Evolutionary conservation across 1,139 yeast genomes (phyloP).

Genomic region (Trichomonascaceae sp.): DNA sequence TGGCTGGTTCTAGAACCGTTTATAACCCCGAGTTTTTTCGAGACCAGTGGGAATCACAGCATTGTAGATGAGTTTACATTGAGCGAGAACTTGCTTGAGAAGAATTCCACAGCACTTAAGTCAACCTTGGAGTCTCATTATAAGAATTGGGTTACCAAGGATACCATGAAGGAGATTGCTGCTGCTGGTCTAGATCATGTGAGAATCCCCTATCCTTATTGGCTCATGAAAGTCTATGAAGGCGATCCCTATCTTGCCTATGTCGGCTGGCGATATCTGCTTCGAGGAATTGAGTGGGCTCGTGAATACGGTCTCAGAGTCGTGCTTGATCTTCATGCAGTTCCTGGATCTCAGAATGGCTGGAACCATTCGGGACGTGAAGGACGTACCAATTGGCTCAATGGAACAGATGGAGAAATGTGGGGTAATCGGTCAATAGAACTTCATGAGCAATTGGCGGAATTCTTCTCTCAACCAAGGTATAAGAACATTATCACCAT

Average conservation of each 20-base stretch:
- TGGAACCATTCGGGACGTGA: conserved; percentile 85
- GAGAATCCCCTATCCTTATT: conserved; percentile 85
- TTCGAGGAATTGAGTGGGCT: conserved; percentile 73
- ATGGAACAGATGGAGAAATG: conserved; percentile 32
- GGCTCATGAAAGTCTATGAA: conserved; percentile 66
- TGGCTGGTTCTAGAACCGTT: conserved; percentile 84
- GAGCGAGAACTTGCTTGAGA: conserved; percentile 39
- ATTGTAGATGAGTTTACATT: conserved; percentile 34
- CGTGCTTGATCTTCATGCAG: conserved; percentile 86
- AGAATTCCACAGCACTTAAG: conserved; percentile 25
- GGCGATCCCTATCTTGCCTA: conserved; percentile 69
- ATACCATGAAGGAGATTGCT: conserved; percentile 58
- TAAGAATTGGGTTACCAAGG: conserved; percentile 65
- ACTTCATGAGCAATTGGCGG: conserved; percentile 39
- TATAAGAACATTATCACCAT: conserved; percentile 71
- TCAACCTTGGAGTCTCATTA: conserved; percentile 55
- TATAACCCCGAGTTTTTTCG: conserved; percentile 76
- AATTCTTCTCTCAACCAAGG: conserved; percentile 59
- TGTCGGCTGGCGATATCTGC: conserved; percentile 69
- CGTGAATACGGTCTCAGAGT: conserved; percentile 57
- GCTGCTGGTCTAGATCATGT: conserved; percentile 75
- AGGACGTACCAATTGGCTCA: conserved; percentile 57
- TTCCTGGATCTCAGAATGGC: conserved; percentile 90
- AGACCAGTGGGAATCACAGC: conserved; percentile 29
- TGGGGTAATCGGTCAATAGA: conserved; percentile 33